These are phyloP conservation scores for Lathyrus aphaca DNA, from an alignment of 306 rosid genomes.

Conservation along the genomic window DNA sequence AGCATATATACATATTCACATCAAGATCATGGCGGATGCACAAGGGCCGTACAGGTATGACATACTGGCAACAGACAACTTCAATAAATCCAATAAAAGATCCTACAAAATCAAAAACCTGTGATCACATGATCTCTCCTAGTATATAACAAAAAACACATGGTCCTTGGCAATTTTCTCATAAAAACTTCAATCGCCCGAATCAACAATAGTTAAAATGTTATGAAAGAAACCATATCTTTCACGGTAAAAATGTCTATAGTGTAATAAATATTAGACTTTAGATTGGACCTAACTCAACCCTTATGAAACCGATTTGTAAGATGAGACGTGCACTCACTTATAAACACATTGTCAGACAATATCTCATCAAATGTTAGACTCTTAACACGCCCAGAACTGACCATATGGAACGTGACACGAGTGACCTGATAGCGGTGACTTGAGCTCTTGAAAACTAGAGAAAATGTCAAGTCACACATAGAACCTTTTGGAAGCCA, in stretches of 20 bases:
- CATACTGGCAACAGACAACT: slow-evolving; percentile 14
- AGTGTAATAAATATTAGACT: background rate
- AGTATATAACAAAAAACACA: background rate
- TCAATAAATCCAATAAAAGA: background rate
- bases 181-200: background rate
- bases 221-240: background rate
- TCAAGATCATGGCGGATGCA: slow-evolving; percentile 3
- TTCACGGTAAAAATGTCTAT: background rate
- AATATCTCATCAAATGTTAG: no score
- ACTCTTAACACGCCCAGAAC: no score
- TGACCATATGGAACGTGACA: no score
- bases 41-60: background rate
- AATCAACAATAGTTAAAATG: slow-evolving; percentile 2
- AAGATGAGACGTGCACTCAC: no score
- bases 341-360: no score
- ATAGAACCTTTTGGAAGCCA: slow-evolving; percentile 13
- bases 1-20: background rate
- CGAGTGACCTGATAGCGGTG: no score
- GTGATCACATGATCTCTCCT: slow-evolving; percentile 6
- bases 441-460: background rate
- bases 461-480: background rate
- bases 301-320: no score
- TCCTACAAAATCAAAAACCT: background rate
- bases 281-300: no score
- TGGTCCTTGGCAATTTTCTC: background rate